Percentiles rank a stretch among this genome's conserved stretches.
These are phyloP conservation scores for Dentipellis fragilis DNA, from an alignment of 768 basidiomycete genomes.

Conservation along the genomic window DNA sequence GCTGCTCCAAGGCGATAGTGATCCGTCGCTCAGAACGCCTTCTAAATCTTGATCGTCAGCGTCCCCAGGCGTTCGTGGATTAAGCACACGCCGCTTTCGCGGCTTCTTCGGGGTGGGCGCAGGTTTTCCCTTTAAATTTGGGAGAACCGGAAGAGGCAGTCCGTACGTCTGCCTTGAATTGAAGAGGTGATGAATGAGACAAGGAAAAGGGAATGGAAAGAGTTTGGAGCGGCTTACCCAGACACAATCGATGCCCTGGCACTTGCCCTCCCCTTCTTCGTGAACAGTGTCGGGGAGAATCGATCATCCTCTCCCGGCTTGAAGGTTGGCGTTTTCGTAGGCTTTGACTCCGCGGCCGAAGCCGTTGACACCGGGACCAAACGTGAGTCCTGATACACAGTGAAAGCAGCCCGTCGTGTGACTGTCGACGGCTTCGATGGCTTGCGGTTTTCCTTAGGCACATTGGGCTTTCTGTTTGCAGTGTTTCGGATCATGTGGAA, in stretches of 20 bases:
- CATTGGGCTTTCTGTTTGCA: no score
- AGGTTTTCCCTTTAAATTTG: background rate
- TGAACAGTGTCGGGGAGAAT: background rate
- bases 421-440: no score
- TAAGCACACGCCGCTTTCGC: background rate
- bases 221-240: background rate
- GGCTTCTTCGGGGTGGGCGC: background rate
- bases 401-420: no score
- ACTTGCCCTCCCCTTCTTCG: background rate
- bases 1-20: background rate
- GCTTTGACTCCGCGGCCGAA: no score
- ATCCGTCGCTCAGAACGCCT: no score
- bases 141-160: background rate
- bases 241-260: background rate
- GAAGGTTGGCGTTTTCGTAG: background rate
- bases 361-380: no score
- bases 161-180: background rate
- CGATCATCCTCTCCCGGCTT: background rate
- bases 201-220: background rate
- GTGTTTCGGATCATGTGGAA: no score
- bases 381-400: no score
- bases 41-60: background rate
- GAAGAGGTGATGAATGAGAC: no score
- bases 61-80: conserved; percentile 1
- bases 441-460: no score